phyloP scores from a whole-genome alignment of 2,329 filamentous ascomycete genomes.

The Orbilia ellipsospora region DNA sequence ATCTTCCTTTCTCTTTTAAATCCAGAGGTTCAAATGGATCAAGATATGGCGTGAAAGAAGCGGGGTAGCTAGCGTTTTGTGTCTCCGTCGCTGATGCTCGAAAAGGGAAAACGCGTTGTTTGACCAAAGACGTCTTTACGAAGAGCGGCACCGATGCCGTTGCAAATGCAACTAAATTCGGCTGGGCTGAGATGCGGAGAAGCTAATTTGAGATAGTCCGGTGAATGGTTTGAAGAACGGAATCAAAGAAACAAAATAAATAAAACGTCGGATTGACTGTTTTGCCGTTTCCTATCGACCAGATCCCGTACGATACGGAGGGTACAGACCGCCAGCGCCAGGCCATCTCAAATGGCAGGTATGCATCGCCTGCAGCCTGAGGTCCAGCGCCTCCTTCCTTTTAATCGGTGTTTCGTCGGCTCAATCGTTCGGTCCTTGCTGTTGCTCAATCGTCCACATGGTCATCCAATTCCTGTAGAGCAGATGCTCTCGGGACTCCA shows the following conservation, averaged over 20 bases:
- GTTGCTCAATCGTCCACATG: constrained; percentile 13
- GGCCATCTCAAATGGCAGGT: constrained; percentile 3
- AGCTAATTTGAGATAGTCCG: background rate
- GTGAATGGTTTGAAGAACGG: no score
- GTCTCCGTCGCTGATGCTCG: constrained; percentile 21
- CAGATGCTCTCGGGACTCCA: constrained; percentile 17
- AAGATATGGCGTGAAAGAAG: constrained; percentile 21
- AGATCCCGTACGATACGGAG: background rate
- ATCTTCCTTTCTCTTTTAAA: no score
- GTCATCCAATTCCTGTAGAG: constrained; percentile 34
- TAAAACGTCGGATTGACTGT: no score
- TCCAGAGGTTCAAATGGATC: background rate
- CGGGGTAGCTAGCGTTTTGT: constrained; percentile 34
- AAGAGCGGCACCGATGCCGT: background rate
- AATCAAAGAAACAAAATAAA: no score
- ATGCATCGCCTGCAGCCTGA: background rate
- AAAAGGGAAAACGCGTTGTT: constrained; percentile 53
- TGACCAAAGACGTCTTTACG: background rate
- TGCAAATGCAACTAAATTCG: background rate
- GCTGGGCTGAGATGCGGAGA: background rate
- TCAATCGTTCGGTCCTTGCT: background rate
- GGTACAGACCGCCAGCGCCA: background rate
- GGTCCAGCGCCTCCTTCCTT: background rate
- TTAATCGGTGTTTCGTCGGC: background rate
- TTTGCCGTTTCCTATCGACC: background rate